These are phyloP conservation scores for Salix caprea DNA, from an alignment of 345 rosid species.

Conservation along the genomic window DNA sequence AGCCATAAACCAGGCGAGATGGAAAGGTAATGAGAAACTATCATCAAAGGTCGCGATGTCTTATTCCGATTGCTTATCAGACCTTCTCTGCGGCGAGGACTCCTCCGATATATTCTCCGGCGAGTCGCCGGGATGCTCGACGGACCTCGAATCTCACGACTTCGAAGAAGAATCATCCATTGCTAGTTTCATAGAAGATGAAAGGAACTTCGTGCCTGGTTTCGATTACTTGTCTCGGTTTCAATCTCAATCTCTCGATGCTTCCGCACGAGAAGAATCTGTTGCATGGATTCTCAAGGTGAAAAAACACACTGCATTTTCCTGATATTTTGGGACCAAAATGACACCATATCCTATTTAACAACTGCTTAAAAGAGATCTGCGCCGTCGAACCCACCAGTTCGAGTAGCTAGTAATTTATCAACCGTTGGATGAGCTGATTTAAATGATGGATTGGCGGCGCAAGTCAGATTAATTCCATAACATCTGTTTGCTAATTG, in stretches of 20 bases:
- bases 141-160: slow-evolving; percentile 53
- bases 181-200: slow-evolving; percentile 63
- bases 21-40: slow-evolving; percentile 39
- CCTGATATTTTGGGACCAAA: slow-evolving; percentile 25
- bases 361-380: neutral
- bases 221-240: slow-evolving; percentile 70
- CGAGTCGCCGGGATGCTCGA: slow-evolving; percentile 59
- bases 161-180: slow-evolving; percentile 58
- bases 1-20: slow-evolving; percentile 18
- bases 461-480: neutral
- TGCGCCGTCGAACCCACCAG: neutral
- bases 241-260: slow-evolving; percentile 68
- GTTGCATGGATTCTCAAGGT: slow-evolving; percentile 99
- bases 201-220: slow-evolving; percentile 82
- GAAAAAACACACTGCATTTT: neutral
- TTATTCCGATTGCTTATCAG: slow-evolving; percentile 54
- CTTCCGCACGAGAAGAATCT: slow-evolving; percentile 75
- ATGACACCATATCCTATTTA: neutral
- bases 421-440: slow-evolving; percentile 12
- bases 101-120: slow-evolving; percentile 57
- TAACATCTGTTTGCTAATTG: neutral
- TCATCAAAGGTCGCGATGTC: slow-evolving; percentile 40
- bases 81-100: slow-evolving; percentile 78
- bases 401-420: neutral
- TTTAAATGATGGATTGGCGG: neutral